These are phyloP conservation scores for Aspergillus neoniger DNA, from an alignment of 2,329 filamentous ascomycete species.

Conservation along the genomic window DNA sequence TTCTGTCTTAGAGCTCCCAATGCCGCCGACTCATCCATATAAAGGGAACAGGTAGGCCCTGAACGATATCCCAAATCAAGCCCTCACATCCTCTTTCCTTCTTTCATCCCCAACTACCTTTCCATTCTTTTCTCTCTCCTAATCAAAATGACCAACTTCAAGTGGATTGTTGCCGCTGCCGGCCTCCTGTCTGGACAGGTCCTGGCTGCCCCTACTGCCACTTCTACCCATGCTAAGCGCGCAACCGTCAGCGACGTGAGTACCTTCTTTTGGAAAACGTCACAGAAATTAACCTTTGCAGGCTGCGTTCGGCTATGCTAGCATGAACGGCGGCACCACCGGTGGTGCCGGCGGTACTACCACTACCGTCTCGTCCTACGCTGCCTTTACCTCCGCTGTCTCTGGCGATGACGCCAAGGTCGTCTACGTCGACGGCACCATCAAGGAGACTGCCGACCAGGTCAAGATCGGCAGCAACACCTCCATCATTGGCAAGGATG, in stretches of 20 bases:
- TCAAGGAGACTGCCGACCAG: conserved; percentile 46
- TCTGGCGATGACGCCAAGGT: conserved; percentile 49
- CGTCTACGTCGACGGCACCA: conserved; percentile 50
- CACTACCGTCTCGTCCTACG: conserved; percentile 56
- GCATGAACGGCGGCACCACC: conserved; percentile 55
- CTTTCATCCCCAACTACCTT: background rate
- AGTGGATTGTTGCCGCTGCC: conserved; percentile 25
- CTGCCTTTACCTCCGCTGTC: conserved; percentile 54
- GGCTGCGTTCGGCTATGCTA: conserved; percentile 48
- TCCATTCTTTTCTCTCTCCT: background rate
- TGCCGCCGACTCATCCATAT: background rate
- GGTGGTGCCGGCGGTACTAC: conserved; percentile 59
- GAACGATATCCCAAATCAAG: conserved; percentile 4
- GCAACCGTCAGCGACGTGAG: conserved; percentile 29
- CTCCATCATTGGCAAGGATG: conserved; percentile 54
- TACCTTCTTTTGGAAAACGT: background rate
- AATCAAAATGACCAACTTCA: conserved; percentile 28
- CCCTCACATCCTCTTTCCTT: conserved; percentile 8
- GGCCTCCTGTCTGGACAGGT: conserved; percentile 28
- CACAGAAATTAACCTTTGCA: conserved; percentile 7
- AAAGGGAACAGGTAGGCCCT: background rate
- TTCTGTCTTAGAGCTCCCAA: background rate
- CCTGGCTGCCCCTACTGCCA: conserved; percentile 30
- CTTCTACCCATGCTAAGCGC: conserved; percentile 29
- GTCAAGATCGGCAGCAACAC: conserved; percentile 54